Evolutionary conservation across 257 asterid species (phyloP), one percentile per base, ranked within the genome.

Genomic region (Catharanthus roseus): DNA sequence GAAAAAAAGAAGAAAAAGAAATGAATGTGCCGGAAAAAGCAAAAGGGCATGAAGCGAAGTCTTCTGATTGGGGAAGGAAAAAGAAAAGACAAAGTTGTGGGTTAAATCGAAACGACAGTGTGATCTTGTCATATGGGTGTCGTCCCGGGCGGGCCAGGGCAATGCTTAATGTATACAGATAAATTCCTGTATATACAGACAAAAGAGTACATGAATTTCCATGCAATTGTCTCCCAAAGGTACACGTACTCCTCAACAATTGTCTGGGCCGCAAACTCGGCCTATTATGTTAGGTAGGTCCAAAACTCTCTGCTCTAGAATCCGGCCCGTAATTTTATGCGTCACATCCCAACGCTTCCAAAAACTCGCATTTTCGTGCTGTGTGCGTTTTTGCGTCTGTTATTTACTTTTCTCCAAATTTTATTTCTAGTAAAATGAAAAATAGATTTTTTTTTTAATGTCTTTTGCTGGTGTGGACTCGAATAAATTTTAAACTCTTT

Each of bases 61-160:
- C n/a, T n/a, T n/a, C n/a, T n/a, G n/a, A n/a, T n/a, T n/a, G n/a
- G n/a, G n/a, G n/a, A 21, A 0, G 65, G 62, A 13, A 19, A 18
- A 4, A 34, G 28, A 62, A 55, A 76, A 75, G 84, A 77, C 79
- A 80, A 77, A 73, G 75, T 21, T 44, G 67, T 77, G 75, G 81
- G 75, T 73, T 73, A 80, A 73, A 80, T 77, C 76, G 73, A 77
- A 69, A 71, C 67, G 75, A 68, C 72, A 75, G 72, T 67, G 61
- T 16, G n/a, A n/a, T 49, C 56, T 73, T 66, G 42, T 75, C 39
- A 67, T 45, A 64, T n/a, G 15, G 50, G 10, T 38, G 67, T 73
- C 73, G 60, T 39, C 23, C 23, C 65, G 65, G 65, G 41, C 65
- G 65, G 65, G 41, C 65, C 12, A 41, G 58, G 79, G 76, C 39